Percentiles rank a stretch among this genome's conserved stretches.
phyloP scores from a whole-genome alignment of 2,329 filamentous ascomycete species.

The Microdochium paspali region DNA sequence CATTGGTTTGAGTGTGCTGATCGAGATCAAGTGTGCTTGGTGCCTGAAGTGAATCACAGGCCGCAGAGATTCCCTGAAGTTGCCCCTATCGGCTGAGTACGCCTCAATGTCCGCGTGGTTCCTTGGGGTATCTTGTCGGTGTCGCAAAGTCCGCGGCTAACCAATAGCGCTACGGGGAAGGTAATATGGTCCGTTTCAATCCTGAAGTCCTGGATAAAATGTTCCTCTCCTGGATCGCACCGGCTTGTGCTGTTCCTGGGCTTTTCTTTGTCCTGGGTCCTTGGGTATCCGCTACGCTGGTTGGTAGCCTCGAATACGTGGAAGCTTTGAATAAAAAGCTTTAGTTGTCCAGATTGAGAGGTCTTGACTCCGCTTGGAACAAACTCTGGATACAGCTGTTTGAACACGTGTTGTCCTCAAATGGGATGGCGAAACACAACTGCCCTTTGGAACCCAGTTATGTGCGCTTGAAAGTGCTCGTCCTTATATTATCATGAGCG shows the following conservation, averaged over 20 bases:
- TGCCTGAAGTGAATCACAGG: neutral
- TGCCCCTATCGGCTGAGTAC: neutral
- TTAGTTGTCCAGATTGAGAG: neutral
- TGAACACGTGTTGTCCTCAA: neutral
- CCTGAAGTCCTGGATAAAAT: neutral
- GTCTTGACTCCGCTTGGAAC: neutral
- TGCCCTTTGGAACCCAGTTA: neutral
- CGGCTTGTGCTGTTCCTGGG: neutral
- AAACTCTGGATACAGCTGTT: neutral
- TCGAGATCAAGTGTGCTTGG: neutral
- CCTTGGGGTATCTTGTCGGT: neutral
- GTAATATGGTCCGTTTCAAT: neutral
- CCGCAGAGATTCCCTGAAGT: neutral
- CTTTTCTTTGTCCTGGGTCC: neutral
- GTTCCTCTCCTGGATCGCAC: neutral
- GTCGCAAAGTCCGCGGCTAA: neutral
- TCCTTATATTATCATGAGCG: neutral
- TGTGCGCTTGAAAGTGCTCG: neutral
- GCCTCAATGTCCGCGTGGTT: neutral
- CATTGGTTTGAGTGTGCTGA: neutral
- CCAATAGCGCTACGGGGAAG: neutral
- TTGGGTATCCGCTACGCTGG: neutral
- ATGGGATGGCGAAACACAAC: neutral
- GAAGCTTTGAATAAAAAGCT: constrained; percentile 1
- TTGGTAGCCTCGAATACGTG: neutral